phyloP scores from a whole-genome alignment of 495 filamentous ascomycete genomes.

The Astrothelium subdiscretum region DNA sequence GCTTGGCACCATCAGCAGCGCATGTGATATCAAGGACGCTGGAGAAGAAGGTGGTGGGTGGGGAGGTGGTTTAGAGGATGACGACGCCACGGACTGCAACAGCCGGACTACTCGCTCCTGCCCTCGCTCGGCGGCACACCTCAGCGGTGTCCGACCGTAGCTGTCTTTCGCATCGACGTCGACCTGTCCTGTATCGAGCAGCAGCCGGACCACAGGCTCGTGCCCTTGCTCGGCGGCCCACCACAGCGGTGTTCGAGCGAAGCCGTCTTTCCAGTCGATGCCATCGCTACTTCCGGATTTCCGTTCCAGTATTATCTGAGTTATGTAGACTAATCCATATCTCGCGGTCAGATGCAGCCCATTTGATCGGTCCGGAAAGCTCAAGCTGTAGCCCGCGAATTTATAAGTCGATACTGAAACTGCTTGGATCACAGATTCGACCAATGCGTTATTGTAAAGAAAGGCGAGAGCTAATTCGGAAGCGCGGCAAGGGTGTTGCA shows the following conservation, averaged over 20 bases:
- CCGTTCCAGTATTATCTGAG: background rate
- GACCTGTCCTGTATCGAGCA: background rate
- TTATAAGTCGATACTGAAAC: background rate
- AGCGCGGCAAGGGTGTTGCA: background rate
- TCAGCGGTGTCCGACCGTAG: background rate
- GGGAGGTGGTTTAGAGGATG: conserved; percentile 14
- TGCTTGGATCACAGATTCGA: background rate
- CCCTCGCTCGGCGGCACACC: conserved; percentile 1
- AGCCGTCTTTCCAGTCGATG: background rate
- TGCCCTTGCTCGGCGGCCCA: background rate
- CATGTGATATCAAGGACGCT: too few relatives aligned
- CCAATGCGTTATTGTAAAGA: background rate
- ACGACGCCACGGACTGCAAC: conserved; percentile 5
- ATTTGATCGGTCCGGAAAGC: background rate
- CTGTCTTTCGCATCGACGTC: background rate
- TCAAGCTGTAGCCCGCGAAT: background rate
- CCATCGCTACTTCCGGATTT: background rate
- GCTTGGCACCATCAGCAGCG: too few relatives aligned
- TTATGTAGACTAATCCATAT: background rate
- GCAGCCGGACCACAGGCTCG: background rate
- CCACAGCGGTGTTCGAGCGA: background rate
- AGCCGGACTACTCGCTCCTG: conserved; percentile 4
- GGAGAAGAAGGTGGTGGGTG: too few relatives aligned
- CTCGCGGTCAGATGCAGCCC: background rate
- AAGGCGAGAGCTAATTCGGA: background rate